Percentiles rank a stretch among this genome's conserved stretches.
Evolutionary conservation across 2,329 filamentous ascomycete genomes (phyloP).

Genomic region (Sporothrix variecibatus): DNA sequence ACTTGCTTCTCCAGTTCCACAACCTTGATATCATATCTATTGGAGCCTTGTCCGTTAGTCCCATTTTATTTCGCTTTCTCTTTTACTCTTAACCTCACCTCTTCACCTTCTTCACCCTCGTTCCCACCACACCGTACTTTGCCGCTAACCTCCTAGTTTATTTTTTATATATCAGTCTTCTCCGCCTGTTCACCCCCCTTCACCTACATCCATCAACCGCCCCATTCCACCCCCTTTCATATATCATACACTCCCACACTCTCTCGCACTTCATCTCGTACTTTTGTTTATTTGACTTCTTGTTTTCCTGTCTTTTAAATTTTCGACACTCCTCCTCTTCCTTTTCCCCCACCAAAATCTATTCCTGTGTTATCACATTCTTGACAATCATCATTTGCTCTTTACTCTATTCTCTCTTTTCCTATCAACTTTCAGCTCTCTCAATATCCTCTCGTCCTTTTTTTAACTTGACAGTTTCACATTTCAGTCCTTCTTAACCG

Average conservation of each 20-base stretch:
- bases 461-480: not conserved
- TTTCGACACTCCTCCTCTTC: not conserved
- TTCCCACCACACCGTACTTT: not conserved
- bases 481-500: not conserved
- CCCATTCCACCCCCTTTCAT: not conserved
- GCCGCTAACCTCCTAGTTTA: not conserved
- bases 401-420: not conserved
- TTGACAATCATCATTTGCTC: not conserved
- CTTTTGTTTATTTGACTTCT: conserved; percentile 5
- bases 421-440: not conserved
- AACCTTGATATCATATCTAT: not conserved
- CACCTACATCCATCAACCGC: not conserved
- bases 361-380: not conserved
- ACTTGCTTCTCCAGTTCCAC: not conserved
- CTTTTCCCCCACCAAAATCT: not conserved
- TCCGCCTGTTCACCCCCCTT: not conserved
- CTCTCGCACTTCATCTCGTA: not conserved
- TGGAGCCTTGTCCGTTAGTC: not conserved
- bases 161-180: not conserved
- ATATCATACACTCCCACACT: not conserved
- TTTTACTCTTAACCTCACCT: not conserved
- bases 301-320: not conserved
- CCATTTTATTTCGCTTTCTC: not conserved
- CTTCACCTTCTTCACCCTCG: not conserved
- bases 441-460: not conserved